Conservation (phyloP, 1,284 basidiomycete species). For the Phellinidium pouzarii region DNA sequence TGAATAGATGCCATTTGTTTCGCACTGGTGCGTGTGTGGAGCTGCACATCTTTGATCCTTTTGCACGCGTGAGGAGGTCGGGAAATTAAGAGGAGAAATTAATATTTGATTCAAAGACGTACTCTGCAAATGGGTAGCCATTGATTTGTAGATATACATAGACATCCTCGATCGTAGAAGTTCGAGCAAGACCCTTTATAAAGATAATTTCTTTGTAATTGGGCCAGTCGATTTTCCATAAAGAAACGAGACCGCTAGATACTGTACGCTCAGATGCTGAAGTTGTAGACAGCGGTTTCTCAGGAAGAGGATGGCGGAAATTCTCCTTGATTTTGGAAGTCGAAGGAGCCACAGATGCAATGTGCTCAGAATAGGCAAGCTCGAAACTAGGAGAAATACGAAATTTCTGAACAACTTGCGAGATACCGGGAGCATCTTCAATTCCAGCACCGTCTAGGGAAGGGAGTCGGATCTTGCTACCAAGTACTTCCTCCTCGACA, state of each 20-base stretch:
- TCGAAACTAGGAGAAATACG: background rate
- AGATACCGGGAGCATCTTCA: too few relatives aligned
- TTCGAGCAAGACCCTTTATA: background rate
- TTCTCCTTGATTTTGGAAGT: background rate
- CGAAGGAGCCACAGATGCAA: background rate
- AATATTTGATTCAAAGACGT: background rate
- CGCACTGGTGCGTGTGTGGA: background rate
- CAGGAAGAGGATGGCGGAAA: background rate
- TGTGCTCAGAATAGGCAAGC: background rate
- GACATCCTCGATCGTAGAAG: background rate
- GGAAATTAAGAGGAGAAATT: too few relatives aligned
- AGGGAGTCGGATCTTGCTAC: too few relatives aligned
- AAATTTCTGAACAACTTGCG: too few relatives aligned
- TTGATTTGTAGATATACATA: background rate
- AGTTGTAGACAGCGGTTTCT: too few relatives aligned
- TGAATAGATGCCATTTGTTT: background rate
- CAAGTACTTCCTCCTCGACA: too few relatives aligned
- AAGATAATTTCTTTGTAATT: conserved; percentile 1
- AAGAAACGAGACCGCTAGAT: background rate
- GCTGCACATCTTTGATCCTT: background rate
- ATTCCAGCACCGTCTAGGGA: too few relatives aligned
- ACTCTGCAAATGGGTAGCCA: conserved; percentile 1
- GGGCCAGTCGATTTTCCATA: background rate
- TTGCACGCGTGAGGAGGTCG: too few relatives aligned
- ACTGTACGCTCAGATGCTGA: too few relatives aligned